Evolutionary conservation across 2,329 filamentous ascomycete genomes (phyloP), one percentile per base, ranked within the genome.

Genomic region (Colletotrichum scovillei): DNA sequence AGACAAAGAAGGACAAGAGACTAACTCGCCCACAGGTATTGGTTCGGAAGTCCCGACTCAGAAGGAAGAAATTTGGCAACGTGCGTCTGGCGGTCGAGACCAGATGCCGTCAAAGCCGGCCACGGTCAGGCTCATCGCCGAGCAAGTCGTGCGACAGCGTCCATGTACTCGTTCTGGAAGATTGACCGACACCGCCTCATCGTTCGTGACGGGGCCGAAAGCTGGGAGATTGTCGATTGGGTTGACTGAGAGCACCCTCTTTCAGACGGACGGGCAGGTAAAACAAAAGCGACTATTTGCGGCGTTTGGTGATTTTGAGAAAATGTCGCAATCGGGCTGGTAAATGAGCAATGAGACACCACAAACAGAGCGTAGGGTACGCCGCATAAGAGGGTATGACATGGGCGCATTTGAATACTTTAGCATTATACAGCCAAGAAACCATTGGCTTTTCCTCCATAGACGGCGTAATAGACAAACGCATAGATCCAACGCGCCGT

Each of bases 31-130:
- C 59, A 22, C 75, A 92, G 90, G 82, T 98, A 98, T 83, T 98
- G 95, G 95, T 98, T 97, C 81, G 94, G 95, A 2, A 87, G 85
- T 42, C 92, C 93, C 24, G 91, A 97, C 83, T 84, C 81, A 56
- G 86, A 93, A 64, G 88, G 92, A 74, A 87, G 90, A 79, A 98
- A 98, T 83, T 82, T 98, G 78, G 95, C 95, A 56, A 98, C 95
- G 62, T 95, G 91, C 81, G 80, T 93, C 73, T 93, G 91, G 91
- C 86, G 90, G 75, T 88, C 87, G 38, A 85, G 86, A 56, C 85
- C 88, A 53, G 90, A 92, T 78, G 91, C 91, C 49, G 86, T 84
- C 77, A 86, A 86, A 75, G 91, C 90, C 72, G 90, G 90, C 35
- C 82, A 86, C 66, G 90, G 91, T 14, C 87, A 88, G 60, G 92